phyloP scores from a whole-genome alignment of 495 filamentous ascomycete genomes.

The Penicillium pancosmium region DNA sequence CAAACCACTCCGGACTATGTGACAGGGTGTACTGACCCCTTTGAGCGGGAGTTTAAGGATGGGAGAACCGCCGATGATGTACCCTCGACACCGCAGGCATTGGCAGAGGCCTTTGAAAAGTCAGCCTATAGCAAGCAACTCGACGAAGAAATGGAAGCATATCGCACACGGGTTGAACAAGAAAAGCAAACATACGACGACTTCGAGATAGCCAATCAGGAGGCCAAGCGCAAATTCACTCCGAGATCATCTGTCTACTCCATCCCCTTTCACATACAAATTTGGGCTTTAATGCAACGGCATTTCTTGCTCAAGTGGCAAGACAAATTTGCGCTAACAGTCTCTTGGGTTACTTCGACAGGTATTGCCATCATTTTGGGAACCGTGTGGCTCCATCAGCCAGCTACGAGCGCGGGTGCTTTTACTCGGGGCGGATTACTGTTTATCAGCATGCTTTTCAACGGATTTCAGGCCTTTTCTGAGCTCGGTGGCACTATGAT shows the following conservation, averaged over 20 bases:
- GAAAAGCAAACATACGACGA: constrained; percentile 71
- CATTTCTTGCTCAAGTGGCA: constrained; percentile 86
- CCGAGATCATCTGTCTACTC: constrained; percentile 73
- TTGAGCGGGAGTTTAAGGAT: constrained; percentile 73
- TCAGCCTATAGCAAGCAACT: constrained; percentile 61
- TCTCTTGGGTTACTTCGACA: constrained; percentile 76
- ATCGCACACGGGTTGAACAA: constrained; percentile 59
- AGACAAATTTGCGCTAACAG: constrained; percentile 73
- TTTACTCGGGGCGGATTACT: constrained; percentile 78
- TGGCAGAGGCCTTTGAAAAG: constrained; percentile 68
- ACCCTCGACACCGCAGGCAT: constrained; percentile 63
- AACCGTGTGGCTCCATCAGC: constrained; percentile 74
- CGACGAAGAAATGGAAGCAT: constrained; percentile 66
- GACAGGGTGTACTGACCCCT: constrained; percentile 81
- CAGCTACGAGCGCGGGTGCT: constrained; percentile 66
- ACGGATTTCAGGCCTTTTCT: constrained; percentile 76
- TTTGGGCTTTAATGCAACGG: constrained; percentile 80
- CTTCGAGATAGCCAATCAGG: constrained; percentile 73
- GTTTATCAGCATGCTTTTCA: constrained; percentile 77
- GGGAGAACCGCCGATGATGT: constrained; percentile 63
- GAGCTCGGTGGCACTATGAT: constrained; percentile 73
- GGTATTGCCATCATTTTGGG: constrained; percentile 77
- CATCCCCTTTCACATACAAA: constrained; percentile 75
- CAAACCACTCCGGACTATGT: constrained; percentile 88
- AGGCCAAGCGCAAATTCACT: constrained; percentile 74